Evolutionary conservation across 768 basidiomycete genomes (phyloP), one percentile per base, ranked within the genome.

Genomic region (Mycena polygramma): DNA sequence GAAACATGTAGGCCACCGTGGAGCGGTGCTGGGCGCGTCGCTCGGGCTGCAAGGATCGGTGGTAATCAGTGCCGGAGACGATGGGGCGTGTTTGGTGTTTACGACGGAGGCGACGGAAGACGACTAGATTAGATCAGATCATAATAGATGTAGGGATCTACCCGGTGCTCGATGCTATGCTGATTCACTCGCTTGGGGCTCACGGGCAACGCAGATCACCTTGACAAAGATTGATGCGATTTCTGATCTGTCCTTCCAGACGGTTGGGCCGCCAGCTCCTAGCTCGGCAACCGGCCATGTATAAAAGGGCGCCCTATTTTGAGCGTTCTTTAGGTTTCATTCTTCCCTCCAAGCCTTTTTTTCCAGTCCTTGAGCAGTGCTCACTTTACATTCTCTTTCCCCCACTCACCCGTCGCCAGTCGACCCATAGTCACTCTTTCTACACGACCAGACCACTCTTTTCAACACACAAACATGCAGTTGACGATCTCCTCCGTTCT

Each of bases 61-160:
- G 0, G 85, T 97, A 1, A 87, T 98, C 65, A 96, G 93, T 77
- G 98, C 91, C 0, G 93, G 95, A 4, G 98, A 99, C 78, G 97
- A 99, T 72, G 94, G 94, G 1, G 83, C 88, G 0, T 96, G 94
- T 77, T 84, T 94, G 57, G 94, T 98, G 41, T 99, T 90, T 75
- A 89, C 90, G 4, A 93, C 92, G 0, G 92, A 88, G 75, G 81
- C 80, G 1, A 79, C 80, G 43, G 85, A 86, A 46, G 83, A 83
- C 35, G 71, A 78, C 41, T 73, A 68, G 60, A 64, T 1, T 54
- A 36, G 15, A 9, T 14, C 24, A 51, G 14, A n/a, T n/a, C n/a
- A n/a, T n/a, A n/a, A n/a, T n/a, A n/a, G 36, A 69, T 63, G 20
- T 52, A 48, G 6, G 30, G 48, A 70, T 65, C 36, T 59, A 15